These are phyloP conservation scores for Colletotrichum truncatum DNA, from an alignment of 2,329 filamentous ascomycete species.

Conservation along the genomic window DNA sequence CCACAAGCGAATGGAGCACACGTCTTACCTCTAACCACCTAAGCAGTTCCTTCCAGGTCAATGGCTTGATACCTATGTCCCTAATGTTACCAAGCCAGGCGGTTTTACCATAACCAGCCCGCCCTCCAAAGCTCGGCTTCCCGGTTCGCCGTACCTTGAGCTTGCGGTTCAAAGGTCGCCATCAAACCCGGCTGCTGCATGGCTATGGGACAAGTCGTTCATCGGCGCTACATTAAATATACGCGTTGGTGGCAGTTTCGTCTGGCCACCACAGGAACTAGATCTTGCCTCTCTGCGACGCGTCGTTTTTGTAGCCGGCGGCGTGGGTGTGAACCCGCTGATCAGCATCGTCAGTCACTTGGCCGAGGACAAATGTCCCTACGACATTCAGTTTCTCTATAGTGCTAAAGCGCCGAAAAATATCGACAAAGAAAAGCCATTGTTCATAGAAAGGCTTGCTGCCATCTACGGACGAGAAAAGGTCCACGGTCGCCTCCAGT, in stretches of 20 bases:
- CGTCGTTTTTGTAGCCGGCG: conserved; percentile 81
- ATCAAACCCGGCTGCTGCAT: conserved; percentile 76
- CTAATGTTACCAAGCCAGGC: conserved; percentile 74
- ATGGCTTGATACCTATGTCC: conserved; percentile 87
- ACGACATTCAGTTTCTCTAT: conserved; percentile 70
- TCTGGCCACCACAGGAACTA: conserved; percentile 69
- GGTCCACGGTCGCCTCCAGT: conserved; percentile 50
- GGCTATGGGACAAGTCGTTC: conserved; percentile 72
- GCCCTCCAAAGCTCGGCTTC: conserved; percentile 60
- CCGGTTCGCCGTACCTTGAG: conserved; percentile 67
- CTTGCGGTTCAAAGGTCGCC: conserved; percentile 80
- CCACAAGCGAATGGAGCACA: not conserved
- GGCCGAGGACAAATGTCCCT: conserved; percentile 44
- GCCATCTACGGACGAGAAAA: conserved; percentile 47
- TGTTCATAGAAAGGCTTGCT: conserved; percentile 61
- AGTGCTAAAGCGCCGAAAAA: conserved; percentile 51
- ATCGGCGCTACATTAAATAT: conserved; percentile 64
- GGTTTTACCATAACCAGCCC: conserved; percentile 90
- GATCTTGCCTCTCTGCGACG: conserved; percentile 57
- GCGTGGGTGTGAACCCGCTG: conserved; percentile 84
- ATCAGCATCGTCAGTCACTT: conserved; percentile 77
- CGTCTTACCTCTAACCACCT: conserved; percentile 22
- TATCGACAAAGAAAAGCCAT: conserved; percentile 45
- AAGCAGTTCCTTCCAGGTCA: conserved; percentile 81
- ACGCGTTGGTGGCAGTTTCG: conserved; percentile 82